Evolutionary conservation across 2,329 filamentous ascomycete genomes (phyloP), one percentile per base, ranked within the genome.

Genomic region (Alternaria infectoria): DNA sequence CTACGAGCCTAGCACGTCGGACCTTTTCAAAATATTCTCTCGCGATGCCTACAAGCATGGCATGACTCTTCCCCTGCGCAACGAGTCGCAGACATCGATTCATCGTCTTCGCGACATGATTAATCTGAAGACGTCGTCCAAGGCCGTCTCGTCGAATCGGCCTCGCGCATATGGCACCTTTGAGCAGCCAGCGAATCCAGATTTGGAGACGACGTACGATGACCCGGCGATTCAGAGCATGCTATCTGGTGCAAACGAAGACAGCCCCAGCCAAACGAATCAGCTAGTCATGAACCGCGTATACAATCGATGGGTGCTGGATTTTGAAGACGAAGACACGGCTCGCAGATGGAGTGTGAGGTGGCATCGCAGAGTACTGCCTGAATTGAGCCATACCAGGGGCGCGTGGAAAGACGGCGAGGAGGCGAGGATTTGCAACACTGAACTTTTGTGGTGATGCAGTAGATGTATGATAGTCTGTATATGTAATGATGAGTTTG

Each of bases 311-410:
- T 87, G 87, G 79, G 79, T 90, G 13, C 69, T 90, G 21, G 83
- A 85, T 5, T 89, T 91, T 64, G 73, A 81, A 13, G 85, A 86
- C n/a, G 80, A 83, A 54, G 79, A 80, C 10, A 87, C 87, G 64
- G 87, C 87, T 19, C 83, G 81, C 57, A 77, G 83, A 64, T 87
- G 87, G 75, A 80, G 83, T 4, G 71, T 80, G 51, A 77, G 82
- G 61, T 89, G 86, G 86, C 84, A 88, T 78, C 75, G 83, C 44
- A 79, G 80, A 56, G 77, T 80, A 23, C 77, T 87, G 67, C 81
- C 81, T 21, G 36, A 74, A 13, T 30, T 60, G n/a, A 43, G 54
- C 26, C 57, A 51, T 44, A 56, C 58, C 21, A 62, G 57, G 45
- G 57, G 64, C 19, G 64, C 64, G 40, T 77, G 76, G 69, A 74